Conservation (phyloP, 1,284 basidiomycete species). For the Heliocybe sulcata region DNA sequence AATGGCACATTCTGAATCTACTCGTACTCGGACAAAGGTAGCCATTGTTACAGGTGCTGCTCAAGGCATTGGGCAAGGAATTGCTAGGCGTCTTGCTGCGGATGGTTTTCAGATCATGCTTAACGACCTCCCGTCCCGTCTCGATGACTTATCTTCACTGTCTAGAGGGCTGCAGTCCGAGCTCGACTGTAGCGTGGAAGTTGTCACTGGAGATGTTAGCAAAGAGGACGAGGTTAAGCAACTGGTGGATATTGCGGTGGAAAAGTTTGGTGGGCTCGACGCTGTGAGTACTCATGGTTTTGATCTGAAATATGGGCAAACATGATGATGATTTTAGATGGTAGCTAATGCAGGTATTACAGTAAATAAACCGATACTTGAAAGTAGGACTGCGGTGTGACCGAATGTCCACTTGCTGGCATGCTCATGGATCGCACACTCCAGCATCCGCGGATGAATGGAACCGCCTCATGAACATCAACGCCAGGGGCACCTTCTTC, state of each 20-base stretch:
- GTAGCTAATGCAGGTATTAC: slow-evolving; percentile 17
- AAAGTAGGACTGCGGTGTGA: slow-evolving; percentile 8
- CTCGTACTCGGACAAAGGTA: slow-evolving; percentile 4
- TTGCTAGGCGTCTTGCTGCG: slow-evolving; percentile 12
- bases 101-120: slow-evolving; percentile 13
- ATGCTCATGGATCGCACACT: not conserved
- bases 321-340: slow-evolving; percentile 11
- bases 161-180: not conserved
- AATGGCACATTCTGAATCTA: too few relatives aligned
- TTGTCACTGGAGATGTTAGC: slow-evolving; percentile 18
- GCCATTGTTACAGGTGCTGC: slow-evolving; percentile 15
- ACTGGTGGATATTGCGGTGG: slow-evolving; percentile 15
- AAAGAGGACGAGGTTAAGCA: slow-evolving; percentile 19
- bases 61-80: slow-evolving; percentile 12
- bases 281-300: slow-evolving; percentile 12
- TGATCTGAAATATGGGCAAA: not conserved
- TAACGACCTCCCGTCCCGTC: slow-evolving; percentile 7
- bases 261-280: slow-evolving; percentile 20
- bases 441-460: slow-evolving; percentile 11
- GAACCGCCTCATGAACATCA: slow-evolving; percentile 10
- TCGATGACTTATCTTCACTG: not conserved
- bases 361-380: slow-evolving; percentile 8
- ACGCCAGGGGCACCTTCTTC: slow-evolving; percentile 11
- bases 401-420: not conserved
- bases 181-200: not conserved